Conservation (phyloP, 164 flowering plant species). For the Nymphaea thermarum region DNA sequence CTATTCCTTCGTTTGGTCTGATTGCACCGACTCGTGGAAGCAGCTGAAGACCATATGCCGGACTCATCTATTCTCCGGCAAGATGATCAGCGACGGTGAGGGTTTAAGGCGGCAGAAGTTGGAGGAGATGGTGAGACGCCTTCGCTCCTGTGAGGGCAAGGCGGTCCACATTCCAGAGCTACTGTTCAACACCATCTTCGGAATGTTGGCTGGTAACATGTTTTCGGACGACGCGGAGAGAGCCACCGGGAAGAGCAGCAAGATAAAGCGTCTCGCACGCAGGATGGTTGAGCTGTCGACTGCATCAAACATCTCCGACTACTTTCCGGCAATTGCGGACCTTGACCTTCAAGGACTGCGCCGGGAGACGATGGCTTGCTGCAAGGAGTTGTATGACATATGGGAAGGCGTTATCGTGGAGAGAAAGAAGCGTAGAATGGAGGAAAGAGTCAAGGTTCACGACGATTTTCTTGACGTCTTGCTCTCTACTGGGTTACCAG, state of each 20-base stretch:
- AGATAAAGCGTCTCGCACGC: conserved; percentile 15
- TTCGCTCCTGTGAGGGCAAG: conserved; percentile 8
- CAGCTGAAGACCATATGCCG: conserved; percentile 19
- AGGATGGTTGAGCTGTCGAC: conserved; percentile 12
- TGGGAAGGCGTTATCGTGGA: conserved; percentile 15
- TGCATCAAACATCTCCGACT: conserved; percentile 2
- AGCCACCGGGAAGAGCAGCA: background rate
- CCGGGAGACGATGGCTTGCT: background rate
- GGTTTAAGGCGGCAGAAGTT: conserved; percentile 16
- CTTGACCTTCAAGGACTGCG: conserved; percentile 10
- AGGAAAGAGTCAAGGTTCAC: background rate
- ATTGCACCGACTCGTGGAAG: conserved; percentile 28
- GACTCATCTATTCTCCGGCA: conserved; percentile 23
- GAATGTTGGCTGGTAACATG: conserved; percentile 12
- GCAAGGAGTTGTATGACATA: background rate
- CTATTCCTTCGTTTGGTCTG: conserved; percentile 14
- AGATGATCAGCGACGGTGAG: conserved; percentile 20
- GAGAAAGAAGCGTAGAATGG: background rate
- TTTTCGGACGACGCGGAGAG: conserved; percentile 9
- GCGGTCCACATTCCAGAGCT: conserved; percentile 15
- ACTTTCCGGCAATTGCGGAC: conserved; percentile 1
- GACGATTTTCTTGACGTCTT: conserved; percentile 16
- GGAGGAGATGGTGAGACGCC: conserved; percentile 10
- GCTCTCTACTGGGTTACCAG: conserved; percentile 13
- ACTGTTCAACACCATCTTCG: conserved; percentile 12